Base-by-base conservation (phyloP, 768 basidiomycete species). In the Trametes coccinea region DNA sequence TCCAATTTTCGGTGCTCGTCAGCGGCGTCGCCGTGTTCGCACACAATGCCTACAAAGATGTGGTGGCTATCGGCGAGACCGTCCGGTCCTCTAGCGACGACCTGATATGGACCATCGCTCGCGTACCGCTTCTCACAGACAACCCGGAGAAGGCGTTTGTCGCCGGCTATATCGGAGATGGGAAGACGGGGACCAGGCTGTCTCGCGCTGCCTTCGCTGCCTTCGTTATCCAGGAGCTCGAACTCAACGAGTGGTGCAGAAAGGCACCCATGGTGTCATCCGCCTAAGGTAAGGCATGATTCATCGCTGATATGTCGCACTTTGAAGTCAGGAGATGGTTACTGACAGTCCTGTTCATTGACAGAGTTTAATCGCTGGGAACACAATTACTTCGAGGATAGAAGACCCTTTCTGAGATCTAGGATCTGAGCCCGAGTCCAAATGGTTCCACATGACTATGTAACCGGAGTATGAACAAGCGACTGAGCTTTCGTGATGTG, bases 151-250 rank as follows among this genome's bases (percentile, higher is more conserved):
- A 74, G 63, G 76, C 76, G 0, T 76, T 84, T 34, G 70, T 82
- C 3, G 85, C 80, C 31, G 90, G 90, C 2, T 89, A 90, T 67
- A 74, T 88, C 5, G 89, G 90, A 2, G 89, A 91, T 64, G 81
- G 80, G 14, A 79, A 78, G 65, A 80, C 78, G 7, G 80, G 78
- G 22, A 74, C 75, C 4, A 75, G 70, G n/a, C 70, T 90, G 41
- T 71, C 88, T 1, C 78, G 88, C 62, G 73, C 74, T 8, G 88
- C 81, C 0, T 89, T 85, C 61, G 88, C 85, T 4, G 73, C 76
- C 1, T 91, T 89, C 65, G 78, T 83, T 5, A 53, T 88, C 40
- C 74, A 78, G 17, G 87, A 90, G 68, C 73, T 90, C 33, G 76
- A 79, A 65, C 78, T 74, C 59, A 79, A 78, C 22, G 78, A 84